Evolutionary conservation across 805 yeast genomes (phyloP), one percentile per base, ranked within the genome.

Genomic region (Pichia paraexigua): DNA sequence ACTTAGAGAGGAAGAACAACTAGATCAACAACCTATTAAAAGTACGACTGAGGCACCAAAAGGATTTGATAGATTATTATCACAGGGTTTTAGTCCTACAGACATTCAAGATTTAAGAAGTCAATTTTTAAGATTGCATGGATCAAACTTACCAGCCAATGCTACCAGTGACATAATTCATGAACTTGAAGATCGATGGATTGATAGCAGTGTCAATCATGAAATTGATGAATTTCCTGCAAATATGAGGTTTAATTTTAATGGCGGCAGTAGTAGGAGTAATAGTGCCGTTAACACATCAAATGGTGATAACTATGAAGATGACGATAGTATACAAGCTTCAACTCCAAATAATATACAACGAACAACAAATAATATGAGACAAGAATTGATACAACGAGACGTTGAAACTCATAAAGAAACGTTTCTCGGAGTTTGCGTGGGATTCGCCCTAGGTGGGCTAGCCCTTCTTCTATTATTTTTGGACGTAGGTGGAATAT

Each of bases 101-200:
- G 97, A 91, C 58, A 79, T 91, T 27, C 72, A 73, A 43, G 83
- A 82, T 51, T 66, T 91, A 53, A 74, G 97, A 53, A 70, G 77
- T 48, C 97, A 90, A 64, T 90, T 91, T 62, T 76, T 79, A 52
- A 74, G 75, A 52, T 73, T 90, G 2, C 86, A 87, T 64, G 87
- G 87, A 0, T 72, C 63, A 44, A 68, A 55, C 11, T 45, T 59
- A 45, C 48, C 48, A 15, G 60, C 61, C 25, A 73, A 73, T 39
- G 76, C 70, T 46, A 77, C 74, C 21, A 75, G 68, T 46, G 77
- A 74, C 24, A 87, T 76, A 52, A 66, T 83, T 2, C 64, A 88
- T 47, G 83, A 83, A 56, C 65, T 88, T 52, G 96, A 89, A 63
- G 96, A 89, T 58, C 74, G 87, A 51, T 90, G 96, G 96, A 85